Evolutionary conservation across 306 rosid species (phyloP), one percentile per base, ranked within the genome.

Genomic region (Aeschynomene evenia): DNA sequence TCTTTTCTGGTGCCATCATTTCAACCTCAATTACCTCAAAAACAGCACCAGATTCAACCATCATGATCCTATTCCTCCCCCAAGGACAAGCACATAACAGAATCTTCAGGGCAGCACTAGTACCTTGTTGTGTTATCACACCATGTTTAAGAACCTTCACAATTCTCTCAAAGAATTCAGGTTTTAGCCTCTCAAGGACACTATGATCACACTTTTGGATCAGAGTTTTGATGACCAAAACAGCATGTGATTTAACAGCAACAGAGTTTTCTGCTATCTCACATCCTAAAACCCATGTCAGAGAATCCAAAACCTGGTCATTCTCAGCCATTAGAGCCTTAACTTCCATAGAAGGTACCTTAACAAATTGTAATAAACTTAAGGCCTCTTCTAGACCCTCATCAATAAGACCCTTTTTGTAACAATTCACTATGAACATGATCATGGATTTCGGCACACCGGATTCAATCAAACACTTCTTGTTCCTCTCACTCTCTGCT

Each of bases 301-400:
- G 31, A 18, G 84, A 69, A 34, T 77, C 69, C 29, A 85, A 10
- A 9, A 83, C 29, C 26, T 68, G 81, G 18, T 63, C 69, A 59
- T 68, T 76, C 12, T 81, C 86, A 1, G 29, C 8, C 4, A 78
- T 9, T 10, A 80, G 43, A 2, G n/a, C 18, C 11, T 46, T 80
- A 0, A 43, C 24, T 22, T 80, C 84, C 3, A 77, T 62, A 0
- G 61, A 9, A 9, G 87, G 68, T 29, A 84, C 55, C 66, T 73
- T 77, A 42, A 82, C 71, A 42, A 80, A 70, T 18, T 74, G 81
- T 34, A 88, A 54, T 0, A 83, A 54, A 49, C 81, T 77, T 9
- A 88, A 75, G 9, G 90, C 94, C 54, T 85, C 85, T 57, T 83
- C 81, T 13, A 88, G 68, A 11, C 96, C 96, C 51, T 65, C 63